Evolutionary conservation across 192 early-diverging fungal species (phyloP), one percentile per base, ranked within the genome.

Genomic region (Rhizoclosmatium globosum): DNA sequence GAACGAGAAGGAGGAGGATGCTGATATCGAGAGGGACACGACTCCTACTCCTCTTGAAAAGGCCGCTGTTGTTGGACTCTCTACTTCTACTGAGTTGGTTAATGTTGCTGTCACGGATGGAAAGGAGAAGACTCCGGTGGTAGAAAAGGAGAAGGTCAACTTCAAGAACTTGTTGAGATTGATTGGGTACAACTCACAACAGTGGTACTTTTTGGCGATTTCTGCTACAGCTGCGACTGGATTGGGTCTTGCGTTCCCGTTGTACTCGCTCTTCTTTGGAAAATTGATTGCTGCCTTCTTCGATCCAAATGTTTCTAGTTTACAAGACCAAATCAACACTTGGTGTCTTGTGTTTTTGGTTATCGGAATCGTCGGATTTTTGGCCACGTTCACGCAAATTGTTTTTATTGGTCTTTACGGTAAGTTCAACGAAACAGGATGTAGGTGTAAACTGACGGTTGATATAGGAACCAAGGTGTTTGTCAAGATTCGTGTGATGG

Each of bases 221-320:
- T 9, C 70, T 17, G 48, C n/a, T 50, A n/a, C 42, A 13, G 70
- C 70, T 41, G 9, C 70, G 3, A 72, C 70, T 11, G 70, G 19
- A 38, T 44, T 72, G 21, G 70, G 70, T 7, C 7, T 58, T 23
- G 70, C 70, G 41, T 72, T 72, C 56, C 96, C 96, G 15, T 78
- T 91, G 17, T 97, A 96, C 82, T 90, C 95, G 41, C 80, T 94
- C 23, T 57, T 88, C 3, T 83, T 85, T 64, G 64, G 82, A 43
- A 78, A 76, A n/a, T 47, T 88, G 21, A 81, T 87, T 48, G 73
- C 72, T 4, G 79, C 74, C 17, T 79, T 87, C 41, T 68, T 75
- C 21, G 38, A 41, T 42, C 19, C 58, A 31, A 45, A 83, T 31
- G 39, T 60, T 41, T 65, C 76, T 4, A 57, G 6, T 21, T 43